phyloP scores from a whole-genome alignment of 495 filamentous ascomycete genomes.

The Alectoria sarmentosa region DNA sequence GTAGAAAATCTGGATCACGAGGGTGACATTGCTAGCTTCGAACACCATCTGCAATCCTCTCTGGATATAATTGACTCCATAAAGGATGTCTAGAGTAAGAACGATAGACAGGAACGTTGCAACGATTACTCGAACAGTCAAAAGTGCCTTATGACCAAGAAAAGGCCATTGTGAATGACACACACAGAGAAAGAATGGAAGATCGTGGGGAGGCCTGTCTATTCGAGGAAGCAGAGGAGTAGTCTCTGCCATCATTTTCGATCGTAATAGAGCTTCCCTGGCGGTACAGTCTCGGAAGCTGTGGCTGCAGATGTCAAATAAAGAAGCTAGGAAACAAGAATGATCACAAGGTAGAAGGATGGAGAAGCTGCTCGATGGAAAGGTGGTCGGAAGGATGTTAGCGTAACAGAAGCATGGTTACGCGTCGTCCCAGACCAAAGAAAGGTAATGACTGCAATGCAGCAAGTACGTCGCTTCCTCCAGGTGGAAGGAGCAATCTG shows the following conservation, averaged over 20 bases:
- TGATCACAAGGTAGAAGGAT: conserved; percentile 12
- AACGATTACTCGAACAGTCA: conserved; percentile 34
- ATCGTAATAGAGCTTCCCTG: background rate
- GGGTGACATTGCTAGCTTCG: conserved; percentile 41
- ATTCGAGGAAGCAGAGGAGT: conserved; percentile 36
- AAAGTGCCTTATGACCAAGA: conserved; percentile 38
- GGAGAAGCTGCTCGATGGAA: conserved; percentile 3
- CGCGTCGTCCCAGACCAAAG: background rate
- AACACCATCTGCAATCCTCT: conserved; percentile 34
- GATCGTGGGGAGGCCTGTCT: conserved; percentile 13
- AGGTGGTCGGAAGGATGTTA: background rate
- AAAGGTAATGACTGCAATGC: background rate
- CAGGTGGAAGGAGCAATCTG: background rate
- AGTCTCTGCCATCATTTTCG: conserved; percentile 26
- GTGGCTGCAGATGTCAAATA: background rate
- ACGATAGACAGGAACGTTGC: conserved; percentile 38
- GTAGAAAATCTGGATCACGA: conserved; percentile 38
- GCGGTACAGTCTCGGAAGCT: background rate
- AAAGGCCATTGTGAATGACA: conserved; percentile 45
- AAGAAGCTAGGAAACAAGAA: background rate
- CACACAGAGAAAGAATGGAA: conserved; percentile 44
- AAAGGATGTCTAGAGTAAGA: conserved; percentile 28
- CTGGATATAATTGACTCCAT: conserved; percentile 33
- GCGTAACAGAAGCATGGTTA: background rate
- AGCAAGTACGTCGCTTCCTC: background rate